phyloP scores from a whole-genome alignment of 129 eudicot genomes.

The Deinandra increscens region DNA sequence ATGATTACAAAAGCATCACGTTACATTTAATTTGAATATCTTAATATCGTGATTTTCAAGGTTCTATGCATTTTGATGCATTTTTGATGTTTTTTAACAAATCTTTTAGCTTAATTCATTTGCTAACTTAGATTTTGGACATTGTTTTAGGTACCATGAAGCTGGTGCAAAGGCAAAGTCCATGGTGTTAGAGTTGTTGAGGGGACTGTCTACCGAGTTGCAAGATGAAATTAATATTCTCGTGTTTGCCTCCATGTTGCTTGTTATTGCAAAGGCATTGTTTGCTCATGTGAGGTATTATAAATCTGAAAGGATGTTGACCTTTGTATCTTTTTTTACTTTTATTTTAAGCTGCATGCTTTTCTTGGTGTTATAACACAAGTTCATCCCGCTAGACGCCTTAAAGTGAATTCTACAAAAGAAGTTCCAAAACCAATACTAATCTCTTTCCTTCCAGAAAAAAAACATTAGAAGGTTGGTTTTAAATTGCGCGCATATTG shows the following conservation, averaged over 20 bases:
- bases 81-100: background rate
- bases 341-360: background rate
- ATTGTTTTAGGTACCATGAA: conserved; percentile 70
- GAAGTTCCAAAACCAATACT: background rate
- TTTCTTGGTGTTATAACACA: background rate
- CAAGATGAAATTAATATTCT: conserved; percentile 69
- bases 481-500: too few relatives aligned
- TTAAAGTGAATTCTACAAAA: too few relatives aligned
- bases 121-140: background rate
- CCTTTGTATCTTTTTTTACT: background rate
- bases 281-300: conserved; percentile 85
- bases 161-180: conserved; percentile 80
- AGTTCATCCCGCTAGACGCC: too few relatives aligned
- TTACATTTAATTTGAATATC: background rate
- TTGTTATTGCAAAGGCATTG: conserved; percentile 86
- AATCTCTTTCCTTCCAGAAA: background rate
- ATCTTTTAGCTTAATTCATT: background rate
- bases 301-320: background rate
- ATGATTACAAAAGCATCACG: background rate
- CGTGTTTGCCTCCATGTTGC: conserved; percentile 88
- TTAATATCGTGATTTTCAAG: background rate
- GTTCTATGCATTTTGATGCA: background rate
- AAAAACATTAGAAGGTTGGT: too few relatives aligned
- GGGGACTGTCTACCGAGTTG: conserved; percentile 77
- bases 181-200: conserved; percentile 67